Percentiles rank a stretch among this genome's conserved stretches.
Conservation (phyloP, 2,329 filamentous ascomycete species). For the Aspergillus unguis region DNA sequence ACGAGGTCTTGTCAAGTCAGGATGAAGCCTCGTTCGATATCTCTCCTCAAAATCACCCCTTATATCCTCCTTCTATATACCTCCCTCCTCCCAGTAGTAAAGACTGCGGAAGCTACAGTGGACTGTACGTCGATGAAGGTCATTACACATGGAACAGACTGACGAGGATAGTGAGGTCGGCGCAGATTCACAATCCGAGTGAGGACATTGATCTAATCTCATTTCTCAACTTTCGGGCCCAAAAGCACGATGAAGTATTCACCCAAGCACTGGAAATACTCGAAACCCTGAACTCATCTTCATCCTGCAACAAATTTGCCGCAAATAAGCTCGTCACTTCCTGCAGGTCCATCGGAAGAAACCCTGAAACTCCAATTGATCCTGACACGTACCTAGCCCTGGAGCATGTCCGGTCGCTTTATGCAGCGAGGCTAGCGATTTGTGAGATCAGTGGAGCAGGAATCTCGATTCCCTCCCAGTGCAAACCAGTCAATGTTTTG, state of each 20-base stretch:
- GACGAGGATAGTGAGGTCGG: conserved; percentile 5
- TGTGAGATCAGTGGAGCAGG: conserved; percentile 59
- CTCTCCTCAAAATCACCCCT: not conserved
- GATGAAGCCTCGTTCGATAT: not conserved
- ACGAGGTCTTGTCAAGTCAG: not conserved
- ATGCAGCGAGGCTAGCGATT: conserved; percentile 60
- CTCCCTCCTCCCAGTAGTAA: not conserved
- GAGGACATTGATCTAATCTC: conserved; percentile 28
- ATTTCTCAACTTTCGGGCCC: conserved; percentile 22
- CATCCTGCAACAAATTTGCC: conserved; percentile 54
- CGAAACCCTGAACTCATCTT: conserved; percentile 43
- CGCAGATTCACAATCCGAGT: conserved; percentile 6
- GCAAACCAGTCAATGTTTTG: conserved; percentile 48
- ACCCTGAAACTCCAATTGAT: conserved; percentile 20
- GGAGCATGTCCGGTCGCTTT: conserved; percentile 53
- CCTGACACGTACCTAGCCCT: conserved; percentile 30
- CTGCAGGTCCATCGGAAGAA: conserved; percentile 49
- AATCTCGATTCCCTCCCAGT: conserved; percentile 50
- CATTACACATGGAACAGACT: not conserved
- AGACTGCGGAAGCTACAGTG: not conserved
- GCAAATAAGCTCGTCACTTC: conserved; percentile 51
- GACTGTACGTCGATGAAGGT: conserved; percentile 3
- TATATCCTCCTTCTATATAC: not conserved
- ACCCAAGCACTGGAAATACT: conserved; percentile 44
- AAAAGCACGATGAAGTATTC: conserved; percentile 36